Base-by-base conservation (phyloP, 371 early-diverging fungal genomes). In the Mortierella sp. region DNA sequence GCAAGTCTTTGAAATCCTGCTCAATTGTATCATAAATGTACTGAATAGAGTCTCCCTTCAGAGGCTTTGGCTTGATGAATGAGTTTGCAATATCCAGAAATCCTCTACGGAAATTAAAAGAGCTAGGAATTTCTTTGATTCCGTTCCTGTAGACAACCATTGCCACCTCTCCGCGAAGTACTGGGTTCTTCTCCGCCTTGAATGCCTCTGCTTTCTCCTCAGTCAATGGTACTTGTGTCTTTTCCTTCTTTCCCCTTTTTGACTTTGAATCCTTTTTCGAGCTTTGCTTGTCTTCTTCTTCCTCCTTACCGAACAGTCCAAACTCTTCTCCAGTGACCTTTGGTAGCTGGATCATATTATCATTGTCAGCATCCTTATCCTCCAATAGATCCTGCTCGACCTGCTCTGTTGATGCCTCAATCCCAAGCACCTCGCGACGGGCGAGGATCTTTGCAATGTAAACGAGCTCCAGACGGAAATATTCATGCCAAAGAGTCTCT, bases 391-490 rank as follows among this genome's bases (percentile, higher is more conserved):
- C 83, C 2, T 86, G 83, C 22, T 86, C 85, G 26, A 74, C 72
- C 12, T 85, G 76, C 26, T 81, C 62, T 15, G 61, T 61, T 62
- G 68, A 71, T 22, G 80, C 83, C 53, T 89, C 89, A 40, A 92
- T 89, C 37, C 90, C 89, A n/a, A 97, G 87, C 8, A 98, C 82
- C 58, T 91, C 87, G 68, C 96, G 86, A 68, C 99, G 88, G 19
- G 90, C 85, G 70, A 89, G 91, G 71, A 98, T 89, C 83, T 96
- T 96, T 74, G 94, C 95, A 31, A 95, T 86, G 72, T 93, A 96
- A n/a, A 95, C 82, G 26, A 96, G 77, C 83, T 98, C 99, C 32
- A 98, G 86, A 31, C 93, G 91, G 79, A 96, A 96, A 81, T 97
- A 98, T 83, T 96, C 96, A 23, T 90, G 88, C 97, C 97, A 98